phyloP scores from a whole-genome alignment of 768 basidiomycete genomes.

The Boletus rubropictus region DNA sequence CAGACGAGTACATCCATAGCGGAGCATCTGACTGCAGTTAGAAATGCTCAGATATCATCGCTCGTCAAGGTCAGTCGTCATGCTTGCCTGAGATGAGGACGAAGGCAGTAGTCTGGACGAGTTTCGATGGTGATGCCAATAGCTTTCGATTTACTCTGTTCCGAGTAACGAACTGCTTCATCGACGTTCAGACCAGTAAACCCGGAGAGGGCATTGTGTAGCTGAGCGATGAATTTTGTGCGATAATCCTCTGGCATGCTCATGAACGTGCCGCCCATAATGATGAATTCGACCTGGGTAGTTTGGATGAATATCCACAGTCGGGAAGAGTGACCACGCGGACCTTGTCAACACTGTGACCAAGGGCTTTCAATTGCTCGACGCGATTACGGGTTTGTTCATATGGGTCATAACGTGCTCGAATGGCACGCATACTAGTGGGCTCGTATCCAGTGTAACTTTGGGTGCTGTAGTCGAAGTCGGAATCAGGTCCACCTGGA shows the following conservation, averaged over 20 bases:
- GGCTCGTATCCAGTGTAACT: constrained; percentile 95
- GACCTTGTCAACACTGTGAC: constrained; percentile 96
- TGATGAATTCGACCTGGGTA: constrained; percentile 75
- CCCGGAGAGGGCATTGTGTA: constrained; percentile 95
- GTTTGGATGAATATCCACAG: background rate
- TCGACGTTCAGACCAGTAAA: constrained; percentile 92
- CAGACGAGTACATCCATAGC: constrained; percentile 96
- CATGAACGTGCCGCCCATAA: constrained; percentile 99
- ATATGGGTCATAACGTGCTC: constrained; percentile 94
- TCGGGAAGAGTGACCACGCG: background rate
- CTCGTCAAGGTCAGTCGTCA: background rate
- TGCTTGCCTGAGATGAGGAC: constrained; percentile 83
- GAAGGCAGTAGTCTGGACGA: constrained; percentile 94
- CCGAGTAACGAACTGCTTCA: constrained; percentile 95
- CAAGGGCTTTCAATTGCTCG: constrained; percentile 92
- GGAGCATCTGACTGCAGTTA: constrained; percentile 84
- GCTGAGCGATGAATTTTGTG: constrained; percentile 86
- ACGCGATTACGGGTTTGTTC: constrained; percentile 94
- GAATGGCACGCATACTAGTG: constrained; percentile 97
- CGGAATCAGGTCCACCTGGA: constrained; percentile 97
- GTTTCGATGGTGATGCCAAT: constrained; percentile 99
- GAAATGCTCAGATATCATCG: background rate
- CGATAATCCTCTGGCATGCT: constrained; percentile 98
- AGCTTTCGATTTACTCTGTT: constrained; percentile 95
- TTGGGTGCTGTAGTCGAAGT: constrained; percentile 99